Percentiles rank a stretch among this genome's conserved stretches.
Conservation (phyloP, 148 eudicot genomes). For the Pharnaceum exiguum region DNA sequence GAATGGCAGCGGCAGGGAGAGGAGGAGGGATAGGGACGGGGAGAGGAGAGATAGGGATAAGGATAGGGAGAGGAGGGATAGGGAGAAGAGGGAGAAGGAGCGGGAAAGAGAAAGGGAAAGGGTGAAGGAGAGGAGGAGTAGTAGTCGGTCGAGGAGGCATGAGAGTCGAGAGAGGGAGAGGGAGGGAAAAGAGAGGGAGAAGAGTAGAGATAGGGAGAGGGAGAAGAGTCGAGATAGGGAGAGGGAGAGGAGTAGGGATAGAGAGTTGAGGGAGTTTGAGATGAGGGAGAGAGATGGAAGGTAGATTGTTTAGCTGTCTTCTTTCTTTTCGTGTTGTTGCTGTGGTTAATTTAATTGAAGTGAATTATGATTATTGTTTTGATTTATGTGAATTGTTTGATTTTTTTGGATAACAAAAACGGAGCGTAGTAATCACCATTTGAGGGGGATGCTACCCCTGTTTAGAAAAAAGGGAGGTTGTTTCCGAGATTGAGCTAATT, state of each 20-base stretch:
- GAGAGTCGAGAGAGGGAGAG: constrained; percentile 8
- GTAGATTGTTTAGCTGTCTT: too few species aligned
- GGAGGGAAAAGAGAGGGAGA: constrained; percentile 29
- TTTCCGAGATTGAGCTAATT: too few species aligned
- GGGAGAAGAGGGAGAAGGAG: constrained; percentile 25
- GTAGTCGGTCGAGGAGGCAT: constrained; percentile 8
- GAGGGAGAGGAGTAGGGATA: constrained; percentile 24
- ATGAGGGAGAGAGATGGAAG: constrained; percentile 21
- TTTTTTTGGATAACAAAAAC: too few species aligned
- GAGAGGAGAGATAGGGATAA: constrained; percentile 14
- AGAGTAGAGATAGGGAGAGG: constrained; percentile 10
- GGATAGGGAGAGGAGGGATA: constrained; percentile 12
- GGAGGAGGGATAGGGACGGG: constrained; percentile 14
- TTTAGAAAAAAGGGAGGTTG: too few species aligned
- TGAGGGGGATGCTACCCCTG: too few species aligned
- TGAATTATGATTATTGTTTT: too few species aligned
- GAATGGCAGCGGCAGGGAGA: constrained; percentile 17
- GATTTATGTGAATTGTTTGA: too few species aligned
- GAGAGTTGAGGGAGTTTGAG: constrained; percentile 14
- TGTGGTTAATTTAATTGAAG: too few species aligned
- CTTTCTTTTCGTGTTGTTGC: too few species aligned
- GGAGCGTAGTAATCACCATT: too few species aligned
- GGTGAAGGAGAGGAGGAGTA: constrained; percentile 24
- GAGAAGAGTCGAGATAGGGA: constrained; percentile 15
- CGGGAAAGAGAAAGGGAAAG: constrained; percentile 34